phyloP scores from a whole-genome alignment of 768 basidiomycete species.

The Panaeolus cyanescens region DNA sequence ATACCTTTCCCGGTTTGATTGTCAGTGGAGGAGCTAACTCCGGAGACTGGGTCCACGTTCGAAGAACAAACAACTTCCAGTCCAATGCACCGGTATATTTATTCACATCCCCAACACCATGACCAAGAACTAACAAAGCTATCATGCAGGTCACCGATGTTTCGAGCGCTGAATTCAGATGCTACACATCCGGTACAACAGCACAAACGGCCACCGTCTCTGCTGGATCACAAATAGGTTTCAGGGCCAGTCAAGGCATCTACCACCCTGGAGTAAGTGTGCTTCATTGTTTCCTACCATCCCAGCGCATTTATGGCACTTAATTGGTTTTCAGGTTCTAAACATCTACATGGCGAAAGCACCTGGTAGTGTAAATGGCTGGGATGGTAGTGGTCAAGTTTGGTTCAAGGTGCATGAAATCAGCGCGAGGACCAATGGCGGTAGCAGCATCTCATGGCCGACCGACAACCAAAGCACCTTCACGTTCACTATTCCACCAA shows the following conservation, averaged over 20 bases:
- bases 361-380: slow-evolving; percentile 4
- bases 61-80: slow-evolving; percentile 13
- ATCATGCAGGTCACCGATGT: slow-evolving; percentile 12
- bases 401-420: slow-evolving; percentile 17
- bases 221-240: slow-evolving; percentile 12
- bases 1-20: slow-evolving; percentile 12
- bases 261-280: slow-evolving; percentile 15
- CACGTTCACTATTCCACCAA: slow-evolving; percentile 7
- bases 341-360: slow-evolving; percentile 9
- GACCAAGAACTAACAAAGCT: neutral
- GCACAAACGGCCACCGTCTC: slow-evolving; percentile 12
- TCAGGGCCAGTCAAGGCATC: slow-evolving; percentile 10
- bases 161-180: slow-evolving; percentile 14
- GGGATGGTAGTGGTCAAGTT: slow-evolving; percentile 10
- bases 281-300: neutral
- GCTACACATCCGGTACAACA: slow-evolving; percentile 11
- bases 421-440: slow-evolving; percentile 5
- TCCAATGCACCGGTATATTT: slow-evolving; percentile 5
- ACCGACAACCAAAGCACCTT: slow-evolving; percentile 2
- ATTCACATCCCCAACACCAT: neutral
- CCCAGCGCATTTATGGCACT: neutral
- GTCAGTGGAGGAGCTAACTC: slow-evolving; percentile 8
- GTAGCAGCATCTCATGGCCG: slow-evolving; percentile 7
- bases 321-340: neutral
- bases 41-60: slow-evolving; percentile 14